Evolutionary conservation across 2,329 filamentous ascomycete genomes (phyloP), one percentile per base, ranked within the genome.

Genomic region (Arthrocladium fulminans): DNA sequence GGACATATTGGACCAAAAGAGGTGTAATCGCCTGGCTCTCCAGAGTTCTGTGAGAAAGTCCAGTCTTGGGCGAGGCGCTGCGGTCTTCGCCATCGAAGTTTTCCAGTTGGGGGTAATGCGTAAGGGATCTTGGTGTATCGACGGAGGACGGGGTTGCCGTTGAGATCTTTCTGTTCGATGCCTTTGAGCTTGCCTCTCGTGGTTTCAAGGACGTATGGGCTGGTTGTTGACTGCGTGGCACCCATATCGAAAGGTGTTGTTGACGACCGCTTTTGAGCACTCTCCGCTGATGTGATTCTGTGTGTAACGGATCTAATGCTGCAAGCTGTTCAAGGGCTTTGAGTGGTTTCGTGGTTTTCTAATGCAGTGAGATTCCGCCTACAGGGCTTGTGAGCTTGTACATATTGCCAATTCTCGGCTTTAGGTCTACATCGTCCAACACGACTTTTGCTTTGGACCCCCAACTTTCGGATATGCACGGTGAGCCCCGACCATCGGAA

Each of bases 41-140:
- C 59, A 10, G 54, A 40, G 0, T 45, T 43, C n/a, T 54, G 54
- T 42, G 57, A 58, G 45, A 65, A 68, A 2, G 53, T 55, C 40
- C 62, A 62, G 3, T 53, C 40, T 2, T 45, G 6, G 1, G 65
- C 63, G 2, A 68, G 53, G 1, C 63, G 59, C 27, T 58, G 56
- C 3, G 69, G 67, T 27, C 64, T 67, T 41, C 65, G 62, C 66
- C 67, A 71, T 39, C 68, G 59, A 17, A 62, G 53, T 3, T 62
- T 45, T 9, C 65, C 65, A 1, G 60, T 62, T 1, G 69, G 69
- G 0, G 68, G 64, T 10, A 65, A 59, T 1, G 68, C 68, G 45
- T 70, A 72, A 0, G 68, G 66, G 27, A 71, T 58, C 3, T 58
- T 55, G 52, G 64, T 43, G 59, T 59, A 60, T 47, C 61, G 59